A percentile compares a stretch with the other conserved stretches of the same genome.
These are phyloP conservation scores for Musa beccarii DNA, from an alignment of 176 grass and related monocot genomes.

Conservation along the genomic window DNA sequence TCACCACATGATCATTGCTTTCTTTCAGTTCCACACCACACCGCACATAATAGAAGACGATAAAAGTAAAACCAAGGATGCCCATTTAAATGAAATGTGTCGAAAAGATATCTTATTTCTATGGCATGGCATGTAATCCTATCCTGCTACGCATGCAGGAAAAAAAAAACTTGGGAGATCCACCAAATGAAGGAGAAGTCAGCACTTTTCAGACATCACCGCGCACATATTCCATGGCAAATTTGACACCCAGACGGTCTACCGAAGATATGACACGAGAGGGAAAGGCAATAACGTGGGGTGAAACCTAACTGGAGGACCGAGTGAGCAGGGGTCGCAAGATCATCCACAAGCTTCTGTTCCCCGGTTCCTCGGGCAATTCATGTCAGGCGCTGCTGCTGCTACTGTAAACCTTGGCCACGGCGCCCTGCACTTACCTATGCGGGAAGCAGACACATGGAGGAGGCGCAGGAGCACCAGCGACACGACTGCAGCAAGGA, in stretches of 20 bases:
- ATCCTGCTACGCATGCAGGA: not conserved
- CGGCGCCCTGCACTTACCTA: not conserved
- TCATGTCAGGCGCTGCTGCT: not conserved
- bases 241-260: not conserved
- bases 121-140: not conserved
- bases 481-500: no score
- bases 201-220: no score
- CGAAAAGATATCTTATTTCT: not conserved
- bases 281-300: not conserved
- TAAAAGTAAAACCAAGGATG: not conserved
- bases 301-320: not conserved
- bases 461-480: no score
- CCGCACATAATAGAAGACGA: not conserved
- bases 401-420: not conserved
- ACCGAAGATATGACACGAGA: not conserved
- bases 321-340: not conserved
- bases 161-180: no score
- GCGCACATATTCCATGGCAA: no score
- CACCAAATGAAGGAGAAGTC: no score
- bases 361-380: not conserved
- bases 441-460: no score
- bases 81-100: not conserved
- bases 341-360: not conserved
- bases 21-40: not conserved
- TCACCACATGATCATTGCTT: not conserved